Conservation (phyloP, 2,329 filamentous ascomycete species). For the Ceratocystis lukuohia region DNA sequence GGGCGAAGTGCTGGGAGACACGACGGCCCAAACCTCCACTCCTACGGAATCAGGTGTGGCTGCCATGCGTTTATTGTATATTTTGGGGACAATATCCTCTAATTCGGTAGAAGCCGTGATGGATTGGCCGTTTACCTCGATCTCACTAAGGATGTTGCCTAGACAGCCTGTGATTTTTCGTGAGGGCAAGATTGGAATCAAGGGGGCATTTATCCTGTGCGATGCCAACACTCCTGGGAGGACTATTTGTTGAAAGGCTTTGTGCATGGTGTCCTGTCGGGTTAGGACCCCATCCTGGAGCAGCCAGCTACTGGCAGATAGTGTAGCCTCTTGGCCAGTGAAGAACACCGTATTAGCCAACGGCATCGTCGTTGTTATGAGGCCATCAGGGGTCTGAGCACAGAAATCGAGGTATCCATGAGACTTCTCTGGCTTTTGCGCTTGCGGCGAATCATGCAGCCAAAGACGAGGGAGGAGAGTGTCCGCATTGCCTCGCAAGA, state of each 20-base stretch:
- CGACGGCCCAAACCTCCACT: conserved; percentile 61
- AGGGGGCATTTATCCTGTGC: conserved; percentile 28
- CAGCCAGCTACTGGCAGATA: conserved; percentile 31
- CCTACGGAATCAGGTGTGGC: conserved; percentile 31
- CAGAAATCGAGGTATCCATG: conserved; percentile 16
- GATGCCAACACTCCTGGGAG: conserved; percentile 19
- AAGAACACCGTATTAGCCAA: conserved; percentile 68
- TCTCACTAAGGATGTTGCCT: conserved; percentile 63
- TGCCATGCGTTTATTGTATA: conserved; percentile 35
- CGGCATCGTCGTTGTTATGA: conserved; percentile 41
- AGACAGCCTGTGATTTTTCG: conserved; percentile 51
- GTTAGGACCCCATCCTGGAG: conserved; percentile 18
- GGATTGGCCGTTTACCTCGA: conserved; percentile 36
- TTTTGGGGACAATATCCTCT: conserved; percentile 47
- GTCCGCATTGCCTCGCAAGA: conserved; percentile 14
- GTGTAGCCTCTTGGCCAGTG: conserved; percentile 49
- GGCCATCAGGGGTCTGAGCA: not conserved
- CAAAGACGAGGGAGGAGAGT: conserved; percentile 16
- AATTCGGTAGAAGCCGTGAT: conserved; percentile 59
- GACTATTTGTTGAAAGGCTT: conserved; percentile 30
- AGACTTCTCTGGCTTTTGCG: conserved; percentile 9
- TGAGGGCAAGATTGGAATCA: conserved; percentile 50
- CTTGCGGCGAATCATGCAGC: not conserved
- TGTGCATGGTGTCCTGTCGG: conserved; percentile 26
- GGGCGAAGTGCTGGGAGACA: conserved; percentile 13